phyloP scores from a whole-genome alignment of 192 early-diverging fungal genomes.

The Backusella australiensis region DNA sequence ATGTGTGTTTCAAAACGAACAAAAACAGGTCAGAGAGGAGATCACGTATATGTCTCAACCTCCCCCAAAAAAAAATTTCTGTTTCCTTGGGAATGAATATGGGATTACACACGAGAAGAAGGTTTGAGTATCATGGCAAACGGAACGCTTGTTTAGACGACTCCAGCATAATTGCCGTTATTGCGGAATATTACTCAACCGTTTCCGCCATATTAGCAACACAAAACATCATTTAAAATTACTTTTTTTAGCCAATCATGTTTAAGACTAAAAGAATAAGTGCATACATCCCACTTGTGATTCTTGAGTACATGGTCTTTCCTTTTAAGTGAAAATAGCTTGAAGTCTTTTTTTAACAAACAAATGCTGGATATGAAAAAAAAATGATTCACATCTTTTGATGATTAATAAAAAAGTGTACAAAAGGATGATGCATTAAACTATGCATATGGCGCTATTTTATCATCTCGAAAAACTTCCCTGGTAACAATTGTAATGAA shows the following conservation, averaged over 20 bases:
- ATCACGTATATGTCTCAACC: background rate
- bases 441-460: background rate
- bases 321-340: background rate
- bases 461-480: background rate
- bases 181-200: background rate
- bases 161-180: background rate
- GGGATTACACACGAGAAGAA: background rate
- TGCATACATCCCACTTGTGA: background rate
- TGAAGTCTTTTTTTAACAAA: background rate
- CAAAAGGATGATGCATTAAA: background rate
- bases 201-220: background rate
- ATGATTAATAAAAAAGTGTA: background rate
- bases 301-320: background rate
- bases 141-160: background rate
- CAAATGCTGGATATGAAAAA: background rate
- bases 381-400: background rate
- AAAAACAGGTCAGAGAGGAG: background rate
- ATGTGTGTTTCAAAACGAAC: background rate
- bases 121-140: background rate
- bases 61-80: background rate
- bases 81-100: background rate
- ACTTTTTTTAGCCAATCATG: background rate
- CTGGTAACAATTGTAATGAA: background rate
- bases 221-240: background rate
- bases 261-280: background rate